Conservation (phyloP, 192 early-diverging fungal species). For the Rhizophagus sp. region DNA sequence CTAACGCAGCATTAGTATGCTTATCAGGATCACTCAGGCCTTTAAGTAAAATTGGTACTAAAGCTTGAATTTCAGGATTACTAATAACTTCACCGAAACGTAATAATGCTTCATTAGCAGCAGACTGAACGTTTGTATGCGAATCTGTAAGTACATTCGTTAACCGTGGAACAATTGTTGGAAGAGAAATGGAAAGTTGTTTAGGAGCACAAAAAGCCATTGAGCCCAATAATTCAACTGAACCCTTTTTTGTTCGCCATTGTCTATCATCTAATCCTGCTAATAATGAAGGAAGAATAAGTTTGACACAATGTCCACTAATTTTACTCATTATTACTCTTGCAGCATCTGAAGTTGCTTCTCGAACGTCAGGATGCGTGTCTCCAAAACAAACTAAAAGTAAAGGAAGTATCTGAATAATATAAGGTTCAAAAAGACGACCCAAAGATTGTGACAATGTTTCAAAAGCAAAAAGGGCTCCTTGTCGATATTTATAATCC, state of each 20-base stretch:
- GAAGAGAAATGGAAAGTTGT: slow-evolving; percentile 87
- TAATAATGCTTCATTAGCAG: slow-evolving; percentile 82
- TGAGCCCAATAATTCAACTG: slow-evolving; percentile 88
- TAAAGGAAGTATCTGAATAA: slow-evolving; percentile 90
- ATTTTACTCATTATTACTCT: slow-evolving; percentile 94
- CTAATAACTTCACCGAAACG: slow-evolving; percentile 95
- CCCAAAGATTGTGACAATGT: slow-evolving; percentile 82
- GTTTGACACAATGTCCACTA: slow-evolving; percentile 94
- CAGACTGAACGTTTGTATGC: slow-evolving; percentile 85
- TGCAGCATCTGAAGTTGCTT: slow-evolving; percentile 86
- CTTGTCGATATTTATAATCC: slow-evolving; percentile 74
- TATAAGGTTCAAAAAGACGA: slow-evolving; percentile 94
- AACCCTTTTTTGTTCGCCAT: slow-evolving; percentile 98
- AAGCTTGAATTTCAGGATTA: slow-evolving; percentile 94
- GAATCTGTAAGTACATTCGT: slow-evolving; percentile 92
- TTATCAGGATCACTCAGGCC: slow-evolving; percentile 88
- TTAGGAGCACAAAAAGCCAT: slow-evolving; percentile 98
- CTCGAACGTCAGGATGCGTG: slow-evolving; percentile 77
- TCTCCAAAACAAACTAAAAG: slow-evolving; percentile 91
- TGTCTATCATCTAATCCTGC: slow-evolving; percentile 84
- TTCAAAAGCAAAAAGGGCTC: slow-evolving; percentile 93
- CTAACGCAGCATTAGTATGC: slow-evolving; percentile 81
- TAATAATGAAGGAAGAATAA: slow-evolving; percentile 88
- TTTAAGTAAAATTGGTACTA: slow-evolving; percentile 84
- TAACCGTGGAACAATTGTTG: slow-evolving; percentile 88